Percentiles rank a stretch among this genome's conserved stretches.
Evolutionary conservation across 2,329 filamentous ascomycete genomes (phyloP).

Genomic region (Cryphonectria radicalis): DNA sequence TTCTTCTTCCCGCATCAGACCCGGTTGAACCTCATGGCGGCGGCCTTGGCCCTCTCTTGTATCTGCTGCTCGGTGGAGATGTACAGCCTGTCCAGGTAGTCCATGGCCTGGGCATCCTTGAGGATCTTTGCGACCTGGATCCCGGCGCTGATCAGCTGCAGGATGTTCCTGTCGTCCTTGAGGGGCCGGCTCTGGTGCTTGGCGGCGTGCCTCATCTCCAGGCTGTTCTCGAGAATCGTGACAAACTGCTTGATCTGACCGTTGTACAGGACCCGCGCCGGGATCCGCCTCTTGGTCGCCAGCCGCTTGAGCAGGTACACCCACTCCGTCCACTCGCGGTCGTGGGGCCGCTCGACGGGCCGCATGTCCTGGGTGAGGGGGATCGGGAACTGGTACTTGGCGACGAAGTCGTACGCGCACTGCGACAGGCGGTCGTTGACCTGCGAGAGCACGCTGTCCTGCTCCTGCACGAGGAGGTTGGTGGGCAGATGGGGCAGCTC

Average conservation of each 20-base stretch:
- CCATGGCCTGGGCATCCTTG: conserved; percentile 83
- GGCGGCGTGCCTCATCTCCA: conserved; percentile 85
- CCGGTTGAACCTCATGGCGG: conserved; percentile 45
- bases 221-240: conserved; percentile 83
- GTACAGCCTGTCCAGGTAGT: conserved; percentile 80
- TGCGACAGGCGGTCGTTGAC: conserved; percentile 85
- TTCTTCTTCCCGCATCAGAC: conserved; percentile 30
- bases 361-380: conserved; percentile 82
- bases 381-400: conserved; percentile 89
- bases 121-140: conserved; percentile 87
- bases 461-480: conserved; percentile 80
- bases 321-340: conserved; percentile 91
- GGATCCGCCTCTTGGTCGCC: conserved; percentile 84
- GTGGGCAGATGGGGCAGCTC: conserved; percentile 82
- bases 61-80: conserved; percentile 80
- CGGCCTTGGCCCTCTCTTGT: conserved; percentile 62
- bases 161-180: conserved; percentile 86
- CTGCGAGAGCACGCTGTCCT: conserved; percentile 77
- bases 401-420: conserved; percentile 88
- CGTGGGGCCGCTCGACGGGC: conserved; percentile 72
- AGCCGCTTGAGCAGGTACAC: conserved; percentile 84
- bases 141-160: conserved; percentile 85
- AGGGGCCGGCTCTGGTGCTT: conserved; percentile 82
- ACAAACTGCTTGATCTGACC: conserved; percentile 91
- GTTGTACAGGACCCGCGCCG: conserved; percentile 82